phyloP scores from a whole-genome alignment of 768 basidiomycete genomes.

The Suillus occidentalis region DNA sequence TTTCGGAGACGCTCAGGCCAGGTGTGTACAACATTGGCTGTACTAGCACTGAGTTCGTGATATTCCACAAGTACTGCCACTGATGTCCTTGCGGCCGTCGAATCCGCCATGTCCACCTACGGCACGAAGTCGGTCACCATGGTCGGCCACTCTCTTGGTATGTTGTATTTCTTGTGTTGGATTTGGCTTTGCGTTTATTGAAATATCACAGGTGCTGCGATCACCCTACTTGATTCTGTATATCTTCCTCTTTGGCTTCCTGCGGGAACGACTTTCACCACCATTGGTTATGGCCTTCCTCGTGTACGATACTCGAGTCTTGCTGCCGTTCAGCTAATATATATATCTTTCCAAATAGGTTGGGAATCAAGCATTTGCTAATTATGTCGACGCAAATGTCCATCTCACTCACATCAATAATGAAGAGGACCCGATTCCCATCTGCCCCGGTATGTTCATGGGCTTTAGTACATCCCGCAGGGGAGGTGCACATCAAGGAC shows the following conservation, averaged over 20 bases:
- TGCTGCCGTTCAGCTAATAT: background rate
- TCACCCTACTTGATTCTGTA: conserved; percentile 39
- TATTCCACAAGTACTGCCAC: conserved; percentile 36
- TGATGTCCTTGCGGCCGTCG: conserved; percentile 44
- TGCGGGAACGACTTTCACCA: conserved; percentile 29
- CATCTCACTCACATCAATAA: conserved; percentile 58
- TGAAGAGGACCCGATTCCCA: conserved; percentile 40
- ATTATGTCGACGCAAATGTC: conserved; percentile 50
- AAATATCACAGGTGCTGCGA: conserved; percentile 31
- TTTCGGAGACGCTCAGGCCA: conserved; percentile 44
- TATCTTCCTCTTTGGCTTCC: conserved; percentile 42
- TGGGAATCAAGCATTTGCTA: conserved; percentile 61
- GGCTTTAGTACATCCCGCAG: conserved; percentile 40
- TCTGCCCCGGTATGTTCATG: conserved; percentile 34
- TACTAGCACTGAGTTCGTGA: background rate
- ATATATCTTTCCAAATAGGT: conserved; percentile 26
- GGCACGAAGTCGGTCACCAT: conserved; percentile 39
- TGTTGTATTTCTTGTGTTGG: conserved; percentile 4
- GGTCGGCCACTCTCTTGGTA: conserved; percentile 46
- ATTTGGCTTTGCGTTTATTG: background rate
- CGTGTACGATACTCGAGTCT: conserved; percentile 22
- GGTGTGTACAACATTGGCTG: conserved; percentile 30
- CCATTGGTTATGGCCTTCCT: conserved; percentile 37
- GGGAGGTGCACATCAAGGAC: conserved; percentile 46
- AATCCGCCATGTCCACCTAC: conserved; percentile 37